Evolutionary conservation across 164 flowering plant genomes (phyloP), one percentile per base, ranked within the genome.

Genomic region (Litsea cubeba): DNA sequence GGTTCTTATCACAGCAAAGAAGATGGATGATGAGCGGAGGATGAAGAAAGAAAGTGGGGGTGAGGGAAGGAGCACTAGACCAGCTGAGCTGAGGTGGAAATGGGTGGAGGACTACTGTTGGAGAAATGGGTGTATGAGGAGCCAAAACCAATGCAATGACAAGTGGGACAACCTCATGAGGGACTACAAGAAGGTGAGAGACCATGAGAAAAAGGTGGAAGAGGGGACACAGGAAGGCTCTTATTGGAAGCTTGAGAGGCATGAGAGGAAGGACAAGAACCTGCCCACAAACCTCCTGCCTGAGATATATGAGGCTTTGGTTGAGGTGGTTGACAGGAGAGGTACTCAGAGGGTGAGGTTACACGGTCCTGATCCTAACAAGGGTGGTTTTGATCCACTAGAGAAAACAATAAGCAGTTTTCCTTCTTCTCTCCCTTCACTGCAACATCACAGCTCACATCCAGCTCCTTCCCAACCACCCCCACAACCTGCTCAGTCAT

Each of bases 141-240:
- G 94, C 80, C 97, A 92, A 75, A 92, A 90, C 74, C 97, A 92
- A 77, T 92, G 97, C 72, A 92, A 92, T 79, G 97, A 92, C 81
- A 90, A 90, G 75, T 92, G 97, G 97, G 97, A 92, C 69, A 92
- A 92, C 78, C 85, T 92, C 18, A 88, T 90, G 93, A 87, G 97
- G 50, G 97, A 92, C 71, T 92, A 89, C 88, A 92, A 92, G 87
- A 92, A 87, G 73, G 89, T 92, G 22, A 85, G 97, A 72, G 94
- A 92, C 5, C 84, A 82, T 72, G 86, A 92, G 71, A 83, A 82
- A 73, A 81, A 79, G 77, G 7, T 78, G 26, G 74, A 72, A 20
- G 87, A 77, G 50, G 66, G 70, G 58, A 74, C 69, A 50, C 71
- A 65, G n/a, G 77, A 74, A 17, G 82, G 23, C 1, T 86, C 90